Conservation (phyloP, 345 rosid species). For the Arabis alpina region DNA sequence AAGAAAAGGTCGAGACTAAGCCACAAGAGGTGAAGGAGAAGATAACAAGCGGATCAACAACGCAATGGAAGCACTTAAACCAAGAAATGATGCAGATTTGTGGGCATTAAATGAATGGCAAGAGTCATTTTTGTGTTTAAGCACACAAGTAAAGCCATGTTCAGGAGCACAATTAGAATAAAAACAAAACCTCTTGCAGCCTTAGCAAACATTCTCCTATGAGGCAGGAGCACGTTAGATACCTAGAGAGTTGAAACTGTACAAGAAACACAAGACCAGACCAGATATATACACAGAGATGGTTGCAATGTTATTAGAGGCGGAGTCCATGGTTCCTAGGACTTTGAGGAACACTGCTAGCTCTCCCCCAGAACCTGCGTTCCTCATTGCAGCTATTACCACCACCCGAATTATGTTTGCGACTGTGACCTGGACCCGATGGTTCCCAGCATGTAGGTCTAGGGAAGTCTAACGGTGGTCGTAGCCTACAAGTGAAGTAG, state of each 20-base stretch:
- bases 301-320: neutral
- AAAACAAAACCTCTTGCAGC: constrained; percentile 12
- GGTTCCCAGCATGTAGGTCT: constrained; percentile 1
- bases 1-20: constrained; percentile 88
- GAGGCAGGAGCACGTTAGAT: neutral
- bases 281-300: neutral
- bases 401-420: constrained; percentile 37
- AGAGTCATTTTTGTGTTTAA: constrained; percentile 11
- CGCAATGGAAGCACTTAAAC: constrained; percentile 78
- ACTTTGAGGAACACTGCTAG: constrained; percentile 54
- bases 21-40: constrained; percentile 82
- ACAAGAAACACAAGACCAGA: constrained; percentile 9
- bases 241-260: neutral
- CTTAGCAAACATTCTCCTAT: neutral
- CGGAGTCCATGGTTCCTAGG: constrained; percentile 43
- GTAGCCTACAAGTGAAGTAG: constrained; percentile 36
- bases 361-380: constrained; percentile 38
- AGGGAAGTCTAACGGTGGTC: constrained; percentile 43
- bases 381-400: constrained; percentile 30
- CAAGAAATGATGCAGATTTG: constrained; percentile 89
- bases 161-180: neutral
- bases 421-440: too few species aligned
- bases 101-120: neutral
- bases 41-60: constrained; percentile 60
- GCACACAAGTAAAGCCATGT: neutral